Percentiles rank a stretch among this genome's conserved stretches.
Conservation (phyloP, 495 filamentous ascomycete species). For the Lophiotrema nucula region DNA sequence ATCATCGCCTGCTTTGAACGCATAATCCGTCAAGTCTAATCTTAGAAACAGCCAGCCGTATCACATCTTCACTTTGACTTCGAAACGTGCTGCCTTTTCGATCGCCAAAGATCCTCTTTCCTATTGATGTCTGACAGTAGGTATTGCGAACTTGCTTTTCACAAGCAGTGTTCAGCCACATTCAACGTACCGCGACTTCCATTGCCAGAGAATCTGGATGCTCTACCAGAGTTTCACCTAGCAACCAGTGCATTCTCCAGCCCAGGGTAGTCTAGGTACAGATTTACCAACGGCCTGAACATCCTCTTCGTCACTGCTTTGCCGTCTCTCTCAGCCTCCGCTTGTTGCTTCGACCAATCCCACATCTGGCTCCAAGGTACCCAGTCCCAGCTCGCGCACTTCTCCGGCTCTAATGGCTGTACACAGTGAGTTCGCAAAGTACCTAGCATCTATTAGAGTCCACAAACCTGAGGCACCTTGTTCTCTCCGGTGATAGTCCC, state of each 20-base stretch:
- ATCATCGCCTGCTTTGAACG: too few relatives aligned
- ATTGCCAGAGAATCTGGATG: too few relatives aligned
- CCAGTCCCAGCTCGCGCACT: constrained; percentile 67
- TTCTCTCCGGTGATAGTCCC: constrained; percentile 45
- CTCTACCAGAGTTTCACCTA: too few relatives aligned
- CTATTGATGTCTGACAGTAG: too few relatives aligned
- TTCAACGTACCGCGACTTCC: too few relatives aligned
- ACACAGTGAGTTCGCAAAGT: neutral
- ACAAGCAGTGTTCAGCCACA: too few relatives aligned
- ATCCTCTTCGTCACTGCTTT: constrained; percentile 38
- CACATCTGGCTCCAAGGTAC: constrained; percentile 50
- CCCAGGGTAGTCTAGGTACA: constrained; percentile 51
- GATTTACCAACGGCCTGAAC: constrained; percentile 57
- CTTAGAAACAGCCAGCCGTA: too few relatives aligned
- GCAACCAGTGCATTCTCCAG: constrained; percentile 18
- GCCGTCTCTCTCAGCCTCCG: constrained; percentile 22
- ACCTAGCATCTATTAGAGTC: neutral
- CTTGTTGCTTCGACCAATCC: constrained; percentile 37
- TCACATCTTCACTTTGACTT: too few relatives aligned
- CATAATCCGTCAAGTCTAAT: too few relatives aligned
- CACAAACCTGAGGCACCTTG: constrained; percentile 50
- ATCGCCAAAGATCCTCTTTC: too few relatives aligned
- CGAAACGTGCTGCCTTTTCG: too few relatives aligned
- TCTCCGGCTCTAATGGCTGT: constrained; percentile 57
- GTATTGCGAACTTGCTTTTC: too few relatives aligned